phyloP scores from a whole-genome alignment of 768 basidiomycete species.

The Pleurotus tuber-regium region DNA sequence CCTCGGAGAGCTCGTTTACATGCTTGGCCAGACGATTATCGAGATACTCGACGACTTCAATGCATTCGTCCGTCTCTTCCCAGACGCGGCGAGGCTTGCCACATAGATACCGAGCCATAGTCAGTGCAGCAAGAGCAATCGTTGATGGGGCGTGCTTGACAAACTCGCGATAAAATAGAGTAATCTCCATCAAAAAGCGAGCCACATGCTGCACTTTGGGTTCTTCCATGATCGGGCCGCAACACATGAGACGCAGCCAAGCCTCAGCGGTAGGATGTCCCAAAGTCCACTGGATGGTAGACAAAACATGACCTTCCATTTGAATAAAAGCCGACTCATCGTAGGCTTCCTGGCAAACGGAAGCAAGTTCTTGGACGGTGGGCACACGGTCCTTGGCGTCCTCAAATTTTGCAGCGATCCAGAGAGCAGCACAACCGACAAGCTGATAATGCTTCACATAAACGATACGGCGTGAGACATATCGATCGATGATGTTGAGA shows the following conservation, averaged over 20 bases:
- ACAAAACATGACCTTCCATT: constrained; percentile 97
- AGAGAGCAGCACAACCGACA: constrained; percentile 95
- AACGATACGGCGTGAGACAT: constrained; percentile 96
- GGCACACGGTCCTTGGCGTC: constrained; percentile 99
- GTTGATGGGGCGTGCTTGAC: constrained; percentile 81
- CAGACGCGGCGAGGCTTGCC: constrained; percentile 73
- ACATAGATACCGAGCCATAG: constrained; percentile 86
- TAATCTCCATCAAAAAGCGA: constrained; percentile 98
- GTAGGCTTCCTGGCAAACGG: constrained; percentile 95
- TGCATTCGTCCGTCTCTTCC: constrained; percentile 82
- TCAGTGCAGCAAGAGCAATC: constrained; percentile 86
- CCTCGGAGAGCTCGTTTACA: constrained; percentile 91
- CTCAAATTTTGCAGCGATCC: constrained; percentile 99
- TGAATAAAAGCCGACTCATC: constrained; percentile 98
- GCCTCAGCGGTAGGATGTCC: constrained; percentile 98
- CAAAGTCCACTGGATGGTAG: constrained; percentile 94
- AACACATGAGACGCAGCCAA: constrained; percentile 87
- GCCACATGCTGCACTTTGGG: constrained; percentile 92
- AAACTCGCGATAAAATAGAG: constrained; percentile 96
- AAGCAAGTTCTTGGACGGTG: constrained; percentile 88
- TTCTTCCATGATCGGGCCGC: constrained; percentile 75
- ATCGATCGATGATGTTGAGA: constrained; percentile 98
- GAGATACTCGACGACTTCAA: constrained; percentile 82
- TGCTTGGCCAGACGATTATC: constrained; percentile 85
- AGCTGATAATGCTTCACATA: constrained; percentile 99